Base-by-base conservation (phyloP, 2,329 filamentous ascomycete species). In the Phyllosticta citrichinensis region DNA sequence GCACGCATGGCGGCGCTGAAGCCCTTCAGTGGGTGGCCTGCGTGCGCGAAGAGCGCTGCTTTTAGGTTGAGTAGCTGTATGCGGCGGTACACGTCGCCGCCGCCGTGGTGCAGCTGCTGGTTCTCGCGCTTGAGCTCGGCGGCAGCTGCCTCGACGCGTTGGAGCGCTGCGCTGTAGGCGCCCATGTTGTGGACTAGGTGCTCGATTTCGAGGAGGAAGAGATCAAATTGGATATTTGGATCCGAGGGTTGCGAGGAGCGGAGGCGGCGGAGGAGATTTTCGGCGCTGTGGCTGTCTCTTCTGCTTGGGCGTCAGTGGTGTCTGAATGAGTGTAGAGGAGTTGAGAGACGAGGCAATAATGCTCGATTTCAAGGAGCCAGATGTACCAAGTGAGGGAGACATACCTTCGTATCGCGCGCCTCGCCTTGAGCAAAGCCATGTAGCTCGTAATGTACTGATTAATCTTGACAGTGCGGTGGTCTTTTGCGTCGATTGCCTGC, bases 1-100 rank as follows among this genome's bases (percentile, higher is more conserved):
- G 91, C 91, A 52, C 89, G 82, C 67, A 95, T 79, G 4, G 85
- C 85, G 5, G 92, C 80, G 2, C 88, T 90, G 71, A 96, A 91
- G 0, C 85, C 90, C 63, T 87, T 83, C 66, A 89, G 83, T 0
- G 90, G 82, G 2, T 87, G 83, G 2, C 87, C 87, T 52, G 83
- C 83, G 65, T 81, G 82, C 60, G 84, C 82, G 61, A 91, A 84
- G 3, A 96, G 79, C 5, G 83, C 79, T 0, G 85, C 86, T 71
- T 96, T 95, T 56, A 87, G 74, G 2, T 89, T 80, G 14, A 96
- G 81, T 0, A 95, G 79, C 27, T 84, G 83, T 56, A 94, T 79
- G 40, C 87, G 85, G 24, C 89, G 80, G 4, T 85, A 79, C 30
- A 93, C 75, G 68, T 89, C 87, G 58, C 81, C 80, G 40, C 40